A percentile compares a stretch with the other conserved stretches of the same genome.
Evolutionary conservation across 257 asterid genomes (phyloP).

Genomic region (Solanum gracilifrons): DNA sequence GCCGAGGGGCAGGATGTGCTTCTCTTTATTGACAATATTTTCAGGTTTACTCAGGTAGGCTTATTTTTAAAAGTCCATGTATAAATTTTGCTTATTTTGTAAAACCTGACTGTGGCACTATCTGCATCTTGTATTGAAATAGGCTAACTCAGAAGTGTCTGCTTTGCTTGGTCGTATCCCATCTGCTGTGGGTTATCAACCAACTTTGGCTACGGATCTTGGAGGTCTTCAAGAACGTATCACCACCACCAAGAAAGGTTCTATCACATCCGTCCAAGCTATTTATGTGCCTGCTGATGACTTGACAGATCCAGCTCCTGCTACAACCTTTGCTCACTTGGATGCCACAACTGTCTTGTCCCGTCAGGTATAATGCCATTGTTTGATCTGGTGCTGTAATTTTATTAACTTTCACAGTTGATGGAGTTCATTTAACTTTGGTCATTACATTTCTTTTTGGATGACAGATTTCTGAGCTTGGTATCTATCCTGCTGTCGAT

Average conservation of each 20-base stretch:
- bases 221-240: slow-evolving; percentile 99
- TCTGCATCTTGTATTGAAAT: neutral
- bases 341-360: slow-evolving; percentile 98
- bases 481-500: slow-evolving; percentile 97
- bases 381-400: neutral
- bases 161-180: slow-evolving; percentile 99
- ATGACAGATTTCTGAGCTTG: slow-evolving; percentile 91
- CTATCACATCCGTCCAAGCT: slow-evolving; percentile 96
- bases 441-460: neutral
- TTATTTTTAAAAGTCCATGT: neutral
- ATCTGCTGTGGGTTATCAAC: slow-evolving; percentile 98
- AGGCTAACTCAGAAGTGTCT: slow-evolving; percentile 99
- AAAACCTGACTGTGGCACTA: neutral
- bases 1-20: slow-evolving; percentile 99
- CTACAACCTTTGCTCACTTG: slow-evolving; percentile 99
- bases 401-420: neutral
- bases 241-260: slow-evolving; percentile 91
- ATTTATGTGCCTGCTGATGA: slow-evolving; percentile 99
- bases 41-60: slow-evolving; percentile 89
- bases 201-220: slow-evolving; percentile 98
- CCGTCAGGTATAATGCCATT: slow-evolving; percentile 39
- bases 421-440: neutral
- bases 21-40: slow-evolving; percentile 93
- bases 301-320: slow-evolving; percentile 99
- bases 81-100: neutral